Conservation (phyloP, 352 stramenopile species). For the Phytophthora constricta region DNA sequence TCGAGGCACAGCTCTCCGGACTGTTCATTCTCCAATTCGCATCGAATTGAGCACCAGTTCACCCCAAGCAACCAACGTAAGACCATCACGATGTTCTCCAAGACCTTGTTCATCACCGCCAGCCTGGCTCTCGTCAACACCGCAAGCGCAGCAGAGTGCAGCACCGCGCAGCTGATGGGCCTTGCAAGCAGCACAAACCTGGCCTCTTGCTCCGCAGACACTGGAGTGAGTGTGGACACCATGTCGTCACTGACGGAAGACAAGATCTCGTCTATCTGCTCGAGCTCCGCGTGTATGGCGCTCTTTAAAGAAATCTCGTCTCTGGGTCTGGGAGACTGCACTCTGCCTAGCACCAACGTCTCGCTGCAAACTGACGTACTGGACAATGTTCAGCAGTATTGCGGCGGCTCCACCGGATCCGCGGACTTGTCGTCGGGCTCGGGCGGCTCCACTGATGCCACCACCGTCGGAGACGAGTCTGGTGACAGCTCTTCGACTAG, state of each 20-base stretch:
- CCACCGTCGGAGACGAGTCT: constrained; percentile 30
- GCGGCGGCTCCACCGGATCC: constrained; percentile 15
- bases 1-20: not conserved
- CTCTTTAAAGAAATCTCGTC: constrained; percentile 22
- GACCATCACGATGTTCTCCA: constrained; percentile 25
- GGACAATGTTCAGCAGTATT: constrained; percentile 5
- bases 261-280: constrained; percentile 19
- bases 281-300: constrained; percentile 21
- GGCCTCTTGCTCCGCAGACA: constrained; percentile 17
- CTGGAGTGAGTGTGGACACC: constrained; percentile 26
- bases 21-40: constrained; percentile 24
- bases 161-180: constrained; percentile 7
- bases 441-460: not conserved
- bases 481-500: constrained; percentile 11
- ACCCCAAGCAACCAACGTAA: constrained; percentile 5
- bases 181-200: constrained; percentile 27
- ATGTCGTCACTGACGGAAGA: constrained; percentile 16
- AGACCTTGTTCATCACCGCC: constrained; percentile 17
- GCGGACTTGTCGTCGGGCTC: constrained; percentile 12
- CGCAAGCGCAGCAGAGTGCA: constrained; percentile 23
- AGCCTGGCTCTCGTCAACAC: constrained; percentile 9
- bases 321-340: constrained; percentile 30
- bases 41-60: constrained; percentile 19
- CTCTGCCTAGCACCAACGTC: constrained; percentile 27
- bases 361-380: constrained; percentile 28